Base-by-base conservation (phyloP, 768 basidiomycete genomes). In the Fomitopsis pulvina region DNA sequence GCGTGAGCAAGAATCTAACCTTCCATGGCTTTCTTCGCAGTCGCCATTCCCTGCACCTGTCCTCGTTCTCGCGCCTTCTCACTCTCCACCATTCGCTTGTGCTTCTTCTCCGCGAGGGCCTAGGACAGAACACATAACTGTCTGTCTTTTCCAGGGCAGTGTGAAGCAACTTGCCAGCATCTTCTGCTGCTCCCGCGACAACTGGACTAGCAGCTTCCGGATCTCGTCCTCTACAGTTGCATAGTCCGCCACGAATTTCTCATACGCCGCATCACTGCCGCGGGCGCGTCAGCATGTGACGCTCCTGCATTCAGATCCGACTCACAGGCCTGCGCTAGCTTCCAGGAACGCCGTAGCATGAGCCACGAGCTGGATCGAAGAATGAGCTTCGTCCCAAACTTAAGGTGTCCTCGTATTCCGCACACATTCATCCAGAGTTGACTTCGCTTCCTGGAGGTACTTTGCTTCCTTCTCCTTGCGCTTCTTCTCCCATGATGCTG, bases 401-500 rank as follows among this genome's bases (percentile, higher is more conserved):
- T n/a, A n/a, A n/a, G n/a, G n/a, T n/a, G n/a, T n/a, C n/a, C 21
- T 34, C 16, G 4, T 30, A 21, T 4, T 50, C n/a, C 61, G 18
- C 26, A 63, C 63, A 37, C 57, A 59, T 51, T 51, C 47, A 22
- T 52, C 48, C n/a, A 65, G 48, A 4, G 58, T 59, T 2, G 32
- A 25, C 29, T 55, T 55, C 0, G 58, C 53, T 0, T 24, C 14
- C 2, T 54, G 44, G 2, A 65, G 28, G 46, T 57, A 63, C 42
- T 46, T 59, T 3, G 53, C 27, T 52, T 65, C 62, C 37, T 56
- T 59, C 14, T 63, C 63, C 39, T 55, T 56, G 29, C 55, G 52
- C 38, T 62, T 65, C 52, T 65, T 65, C 50, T 65, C 59, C 59
- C 58, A 60, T 3, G 59, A 55, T 5, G 48, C 62, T 65, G 27